Evolutionary conservation across 176 grass and related monocot species (phyloP).

Genomic region (Aegilops umbellulata): DNA sequence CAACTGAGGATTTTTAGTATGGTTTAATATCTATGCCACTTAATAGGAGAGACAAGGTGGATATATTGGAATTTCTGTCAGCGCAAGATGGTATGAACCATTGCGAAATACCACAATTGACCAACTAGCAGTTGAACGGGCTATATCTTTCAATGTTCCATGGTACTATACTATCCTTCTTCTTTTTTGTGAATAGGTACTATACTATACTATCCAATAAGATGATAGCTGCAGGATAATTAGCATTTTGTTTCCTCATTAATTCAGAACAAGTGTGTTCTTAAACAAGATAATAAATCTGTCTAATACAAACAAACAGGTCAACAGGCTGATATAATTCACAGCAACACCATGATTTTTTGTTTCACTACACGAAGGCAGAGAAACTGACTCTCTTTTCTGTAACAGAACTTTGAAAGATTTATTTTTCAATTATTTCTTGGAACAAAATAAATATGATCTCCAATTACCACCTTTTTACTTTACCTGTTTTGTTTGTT

Average conservation of each 20-base stretch:
- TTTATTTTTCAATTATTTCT: neutral
- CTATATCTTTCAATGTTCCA: slow-evolving; percentile 25
- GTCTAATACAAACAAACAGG: neutral
- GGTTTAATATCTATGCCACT: neutral
- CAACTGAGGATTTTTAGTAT: neutral
- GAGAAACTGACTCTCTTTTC: neutral
- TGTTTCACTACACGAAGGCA: neutral
- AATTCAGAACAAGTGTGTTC: neutral
- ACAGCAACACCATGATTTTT: neutral
- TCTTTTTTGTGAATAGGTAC: too few species aligned
- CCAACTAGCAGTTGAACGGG: slow-evolving; percentile 25
- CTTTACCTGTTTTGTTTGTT: neutral
- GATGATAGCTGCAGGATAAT: neutral
- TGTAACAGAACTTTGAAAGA: neutral
- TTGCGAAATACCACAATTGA: slow-evolving; percentile 32
- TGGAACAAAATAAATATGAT: neutral
- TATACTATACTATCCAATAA: neutral
- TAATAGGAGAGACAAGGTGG: slow-evolving; percentile 45
- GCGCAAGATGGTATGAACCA: slow-evolving; percentile 48
- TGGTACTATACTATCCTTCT: slow-evolving; percentile 24
- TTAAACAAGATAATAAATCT: neutral
- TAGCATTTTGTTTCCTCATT: neutral
- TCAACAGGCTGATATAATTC: neutral
- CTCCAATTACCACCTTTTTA: neutral
- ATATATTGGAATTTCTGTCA: slow-evolving; percentile 37